Evolutionary conservation across 2,329 filamentous ascomycete species (phyloP), one percentile per base, ranked within the genome.

Genomic region (Seiridium unicorne): DNA sequence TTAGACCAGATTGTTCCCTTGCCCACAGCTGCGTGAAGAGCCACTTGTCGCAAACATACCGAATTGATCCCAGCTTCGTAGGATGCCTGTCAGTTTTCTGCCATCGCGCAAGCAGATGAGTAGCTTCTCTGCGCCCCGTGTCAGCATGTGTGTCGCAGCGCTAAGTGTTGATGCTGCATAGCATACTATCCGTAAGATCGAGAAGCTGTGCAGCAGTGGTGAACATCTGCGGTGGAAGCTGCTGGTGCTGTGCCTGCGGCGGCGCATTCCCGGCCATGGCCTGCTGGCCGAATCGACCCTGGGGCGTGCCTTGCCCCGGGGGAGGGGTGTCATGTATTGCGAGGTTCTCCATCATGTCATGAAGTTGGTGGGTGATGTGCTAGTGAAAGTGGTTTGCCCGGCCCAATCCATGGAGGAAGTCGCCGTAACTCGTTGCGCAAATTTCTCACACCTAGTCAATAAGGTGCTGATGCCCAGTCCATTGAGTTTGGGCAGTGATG

Each of bases 61-160:
- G 72, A 97, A 98, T 76, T 99, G 95, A 77, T 99, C 95, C 92
- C 95, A 99, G 68, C 92, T 96, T 70, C 95, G 85, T 67, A 99
- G 79, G 51, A 98, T 91, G 36, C 95, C 95, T 67, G 96, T 91
- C 66, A 98, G 82, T 79, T 98, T 98, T 69, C 94, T 87, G 63
- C 96, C 95, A 73, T 99, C 95, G 67, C 95, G 90, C 59, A 99
- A 84, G 51, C 93, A 88, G 60, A 98, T 84, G 78, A 97, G 88
- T 61, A 99, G 87, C 79, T 99, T 99, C 81, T 99, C 95, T 98
- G 74, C 64, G 67, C 38, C 48, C 62, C 62, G 64, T 42, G 64
- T 72, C 61, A 74, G 70, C 64, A 55, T 58, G 55, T 42, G 35
- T 44, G 47, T 56, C 31, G 13, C 5, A 18, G n/a, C 18, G 35